Conservation (phyloP, 2,329 filamentous ascomycete species). For the Cladosporium cucumerinum region DNA sequence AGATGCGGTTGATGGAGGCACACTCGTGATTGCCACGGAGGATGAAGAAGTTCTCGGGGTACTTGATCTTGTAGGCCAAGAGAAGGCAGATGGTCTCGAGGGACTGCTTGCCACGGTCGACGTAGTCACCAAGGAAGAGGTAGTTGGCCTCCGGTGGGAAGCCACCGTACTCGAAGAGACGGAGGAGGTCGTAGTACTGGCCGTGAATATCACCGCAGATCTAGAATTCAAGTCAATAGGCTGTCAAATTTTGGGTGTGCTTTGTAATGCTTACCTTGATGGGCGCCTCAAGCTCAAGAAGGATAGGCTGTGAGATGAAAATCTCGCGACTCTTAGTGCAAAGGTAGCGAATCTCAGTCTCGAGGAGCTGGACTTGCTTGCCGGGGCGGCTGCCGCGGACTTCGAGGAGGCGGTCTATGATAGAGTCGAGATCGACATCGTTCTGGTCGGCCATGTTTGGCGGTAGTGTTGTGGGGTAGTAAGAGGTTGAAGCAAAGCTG, state of each 20-base stretch:
- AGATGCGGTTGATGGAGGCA: slow-evolving; percentile 97
- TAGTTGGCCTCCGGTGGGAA: slow-evolving; percentile 99
- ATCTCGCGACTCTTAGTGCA: slow-evolving; percentile 99
- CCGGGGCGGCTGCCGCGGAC: slow-evolving; percentile 96
- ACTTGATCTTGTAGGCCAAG: slow-evolving; percentile 99
- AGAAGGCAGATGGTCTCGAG: slow-evolving; percentile 97
- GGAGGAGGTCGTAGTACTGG: slow-evolving; percentile 96
- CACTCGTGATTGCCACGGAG: slow-evolving; percentile 98
- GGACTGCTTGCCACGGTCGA: slow-evolving; percentile 98
- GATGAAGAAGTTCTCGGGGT: slow-evolving; percentile 99
- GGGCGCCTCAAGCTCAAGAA: slow-evolving; percentile 94
- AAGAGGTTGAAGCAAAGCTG: slow-evolving; percentile 7
- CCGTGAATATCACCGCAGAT: slow-evolving; percentile 99
- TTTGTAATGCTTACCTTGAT: slow-evolving; percentile 77
- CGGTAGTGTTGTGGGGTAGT: not conserved
- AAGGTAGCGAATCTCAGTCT: slow-evolving; percentile 92
- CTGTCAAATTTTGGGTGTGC: not conserved
- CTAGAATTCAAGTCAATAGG: slow-evolving; percentile 49
- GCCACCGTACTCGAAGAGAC: slow-evolving; percentile 96
- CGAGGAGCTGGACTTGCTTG: slow-evolving; percentile 96
- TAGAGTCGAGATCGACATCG: slow-evolving; percentile 97
- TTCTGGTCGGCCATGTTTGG: slow-evolving; percentile 66
- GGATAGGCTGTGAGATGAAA: slow-evolving; percentile 97
- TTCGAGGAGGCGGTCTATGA: slow-evolving; percentile 97
- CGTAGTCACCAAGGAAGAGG: slow-evolving; percentile 98